Conservation (phyloP, 1,284 basidiomycete genomes). For the Ganoderma multipileum region DNA sequence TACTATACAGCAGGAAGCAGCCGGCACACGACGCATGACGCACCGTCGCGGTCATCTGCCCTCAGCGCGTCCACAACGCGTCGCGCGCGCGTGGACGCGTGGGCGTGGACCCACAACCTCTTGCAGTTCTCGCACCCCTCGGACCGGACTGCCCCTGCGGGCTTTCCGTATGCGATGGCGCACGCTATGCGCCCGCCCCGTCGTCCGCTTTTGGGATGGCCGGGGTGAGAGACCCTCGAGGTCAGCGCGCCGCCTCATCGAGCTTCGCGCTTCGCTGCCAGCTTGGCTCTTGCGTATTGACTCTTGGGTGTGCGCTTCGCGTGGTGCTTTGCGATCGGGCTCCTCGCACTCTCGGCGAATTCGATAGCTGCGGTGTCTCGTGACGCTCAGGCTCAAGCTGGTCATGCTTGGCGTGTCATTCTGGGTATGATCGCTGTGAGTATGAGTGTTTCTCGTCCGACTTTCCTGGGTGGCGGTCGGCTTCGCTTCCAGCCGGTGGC, state of each 20-base stretch:
- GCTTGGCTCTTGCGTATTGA: not conserved
- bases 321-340: not conserved
- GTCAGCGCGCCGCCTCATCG: not conserved
- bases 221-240: not conserved
- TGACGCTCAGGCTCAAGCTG: not conserved
- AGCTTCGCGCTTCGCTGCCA: not conserved
- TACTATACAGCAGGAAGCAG: not conserved
- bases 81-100: not conserved
- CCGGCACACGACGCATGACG: not conserved
- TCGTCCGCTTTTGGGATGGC: not conserved
- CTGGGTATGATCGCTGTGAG: not conserved
- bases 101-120: slow-evolving; percentile 1
- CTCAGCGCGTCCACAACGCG: not conserved
- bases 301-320: not conserved
- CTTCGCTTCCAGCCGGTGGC: not conserved
- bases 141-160: not conserved
- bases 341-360: not conserved
- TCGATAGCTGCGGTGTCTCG: not conserved
- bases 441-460: not conserved
- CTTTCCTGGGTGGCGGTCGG: not conserved
- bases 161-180: not conserved
- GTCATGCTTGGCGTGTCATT: not conserved
- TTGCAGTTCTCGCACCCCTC: not conserved
- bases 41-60: slow-evolving; percentile 1
- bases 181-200: not conserved